These are phyloP conservation scores for Epichloe festucae DNA, from an alignment of 2,329 filamentous ascomycete genomes.

Conservation along the genomic window DNA sequence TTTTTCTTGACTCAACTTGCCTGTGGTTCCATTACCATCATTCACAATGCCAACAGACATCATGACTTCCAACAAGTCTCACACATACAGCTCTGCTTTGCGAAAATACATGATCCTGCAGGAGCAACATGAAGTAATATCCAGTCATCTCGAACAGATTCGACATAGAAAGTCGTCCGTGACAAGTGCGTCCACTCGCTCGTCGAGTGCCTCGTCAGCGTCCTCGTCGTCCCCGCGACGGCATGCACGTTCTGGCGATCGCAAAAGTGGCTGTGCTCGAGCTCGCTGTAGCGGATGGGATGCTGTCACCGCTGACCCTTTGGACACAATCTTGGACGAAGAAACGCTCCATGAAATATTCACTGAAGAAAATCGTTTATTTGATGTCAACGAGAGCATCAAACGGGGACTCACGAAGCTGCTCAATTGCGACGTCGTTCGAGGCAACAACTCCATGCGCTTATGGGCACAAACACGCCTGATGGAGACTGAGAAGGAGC, in stretches of 20 bases:
- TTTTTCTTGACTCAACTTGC: neutral
- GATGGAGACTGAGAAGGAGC: slow-evolving; percentile 47
- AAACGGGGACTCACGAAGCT: slow-evolving; percentile 49
- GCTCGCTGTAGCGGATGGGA: slow-evolving; percentile 23
- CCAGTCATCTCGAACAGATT: slow-evolving; percentile 37
- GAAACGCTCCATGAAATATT: slow-evolving; percentile 35
- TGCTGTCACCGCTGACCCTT: slow-evolving; percentile 13
- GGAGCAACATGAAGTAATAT: slow-evolving; percentile 40
- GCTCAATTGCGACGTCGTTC: slow-evolving; percentile 45
- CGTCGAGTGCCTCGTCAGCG: slow-evolving; percentile 47
- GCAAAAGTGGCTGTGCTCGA: slow-evolving; percentile 13
- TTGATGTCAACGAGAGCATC: slow-evolving; percentile 45
- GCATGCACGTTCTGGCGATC: slow-evolving; percentile 22
- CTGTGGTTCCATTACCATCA: neutral
- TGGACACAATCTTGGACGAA: slow-evolving; percentile 33
- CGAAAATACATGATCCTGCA: slow-evolving; percentile 42
- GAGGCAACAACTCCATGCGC: slow-evolving; percentile 36
- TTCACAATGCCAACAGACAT: slow-evolving; percentile 5
- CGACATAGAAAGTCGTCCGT: slow-evolving; percentile 25
- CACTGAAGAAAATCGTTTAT: slow-evolving; percentile 39
- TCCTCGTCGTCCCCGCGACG: slow-evolving; percentile 35
- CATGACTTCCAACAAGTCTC: slow-evolving; percentile 16
- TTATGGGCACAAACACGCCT: slow-evolving; percentile 46
- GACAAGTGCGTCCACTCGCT: slow-evolving; percentile 24
- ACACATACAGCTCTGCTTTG: slow-evolving; percentile 33